Conservation (phyloP, 257 asterid species). For the Penstemon barbatus region DNA sequence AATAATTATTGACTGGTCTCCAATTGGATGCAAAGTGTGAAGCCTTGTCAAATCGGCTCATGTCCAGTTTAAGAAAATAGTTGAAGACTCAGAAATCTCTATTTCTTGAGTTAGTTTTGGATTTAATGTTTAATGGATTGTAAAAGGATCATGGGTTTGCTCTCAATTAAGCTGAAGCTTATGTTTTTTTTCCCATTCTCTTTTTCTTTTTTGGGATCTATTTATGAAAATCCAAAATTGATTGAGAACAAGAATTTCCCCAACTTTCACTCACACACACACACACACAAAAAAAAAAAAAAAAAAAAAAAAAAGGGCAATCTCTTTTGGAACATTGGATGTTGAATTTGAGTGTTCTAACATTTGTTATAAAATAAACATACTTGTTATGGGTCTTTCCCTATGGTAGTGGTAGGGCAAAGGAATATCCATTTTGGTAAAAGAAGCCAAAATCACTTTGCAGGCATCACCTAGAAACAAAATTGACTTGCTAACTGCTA, state of each 20-base stretch:
- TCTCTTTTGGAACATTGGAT: background rate
- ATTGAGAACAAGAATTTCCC: background rate
- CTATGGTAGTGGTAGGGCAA: background rate
- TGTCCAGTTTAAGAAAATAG: too few relatives aligned
- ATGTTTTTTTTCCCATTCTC: background rate
- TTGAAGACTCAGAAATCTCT: background rate
- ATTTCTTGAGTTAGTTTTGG: background rate
- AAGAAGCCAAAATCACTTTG: slow-evolving; percentile 15
- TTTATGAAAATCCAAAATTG: too few relatives aligned
- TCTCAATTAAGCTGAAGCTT: too few relatives aligned
- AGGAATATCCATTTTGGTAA: background rate
- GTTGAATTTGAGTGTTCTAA: background rate
- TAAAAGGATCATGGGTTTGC: background rate
- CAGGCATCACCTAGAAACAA: slow-evolving; percentile 17
- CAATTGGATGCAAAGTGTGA: background rate
- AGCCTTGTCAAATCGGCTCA: background rate
- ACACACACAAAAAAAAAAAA: too few relatives aligned
- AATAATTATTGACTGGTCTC: background rate
- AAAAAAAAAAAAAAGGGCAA: too few relatives aligned
- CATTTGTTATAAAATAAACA: background rate
- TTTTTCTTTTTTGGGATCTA: background rate
- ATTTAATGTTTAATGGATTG: background rate
- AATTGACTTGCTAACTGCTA: background rate
- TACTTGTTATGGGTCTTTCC: background rate
- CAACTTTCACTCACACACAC: background rate